phyloP scores from a whole-genome alignment of 73 alveolate species.

The Paramecium biaurelia region DNA sequence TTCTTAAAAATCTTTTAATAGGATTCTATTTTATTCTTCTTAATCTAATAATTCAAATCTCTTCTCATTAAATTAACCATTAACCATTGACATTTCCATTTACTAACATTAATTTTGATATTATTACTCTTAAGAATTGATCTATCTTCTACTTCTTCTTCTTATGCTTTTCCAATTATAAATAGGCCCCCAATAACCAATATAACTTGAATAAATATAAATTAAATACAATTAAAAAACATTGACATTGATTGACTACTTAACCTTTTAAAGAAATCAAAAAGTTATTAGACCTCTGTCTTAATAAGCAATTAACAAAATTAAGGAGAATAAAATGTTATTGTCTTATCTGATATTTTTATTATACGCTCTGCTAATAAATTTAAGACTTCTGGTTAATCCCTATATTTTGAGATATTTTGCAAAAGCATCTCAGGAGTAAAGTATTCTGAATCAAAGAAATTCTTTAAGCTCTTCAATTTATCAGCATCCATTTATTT shows the following conservation, averaged over 20 bases:
- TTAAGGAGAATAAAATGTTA: constrained; percentile 15
- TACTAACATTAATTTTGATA: neutral
- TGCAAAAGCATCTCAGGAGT: constrained; percentile 24
- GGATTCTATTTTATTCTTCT: neutral
- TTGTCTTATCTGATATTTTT: neutral
- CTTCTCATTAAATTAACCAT: neutral
- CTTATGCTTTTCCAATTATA: neutral
- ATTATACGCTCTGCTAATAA: neutral
- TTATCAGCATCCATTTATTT: neutral
- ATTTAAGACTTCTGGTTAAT: neutral
- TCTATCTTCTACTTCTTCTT: neutral
- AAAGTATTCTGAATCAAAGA: constrained; percentile 10
- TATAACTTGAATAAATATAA: neutral
- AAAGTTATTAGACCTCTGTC: neutral
- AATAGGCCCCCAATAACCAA: neutral
- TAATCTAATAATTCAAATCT: neutral
- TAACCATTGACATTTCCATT: constrained; percentile 49
- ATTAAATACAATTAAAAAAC: neutral
- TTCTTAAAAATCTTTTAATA: neutral
- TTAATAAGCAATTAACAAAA: constrained; percentile 1
- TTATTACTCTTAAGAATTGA: neutral
- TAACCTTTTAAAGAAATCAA: neutral
- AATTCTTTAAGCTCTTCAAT: neutral
- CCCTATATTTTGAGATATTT: neutral
- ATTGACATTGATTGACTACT: neutral